phyloP scores from a whole-genome alignment of 2,329 filamentous ascomycete genomes.

The Apiospora hydei region DNA sequence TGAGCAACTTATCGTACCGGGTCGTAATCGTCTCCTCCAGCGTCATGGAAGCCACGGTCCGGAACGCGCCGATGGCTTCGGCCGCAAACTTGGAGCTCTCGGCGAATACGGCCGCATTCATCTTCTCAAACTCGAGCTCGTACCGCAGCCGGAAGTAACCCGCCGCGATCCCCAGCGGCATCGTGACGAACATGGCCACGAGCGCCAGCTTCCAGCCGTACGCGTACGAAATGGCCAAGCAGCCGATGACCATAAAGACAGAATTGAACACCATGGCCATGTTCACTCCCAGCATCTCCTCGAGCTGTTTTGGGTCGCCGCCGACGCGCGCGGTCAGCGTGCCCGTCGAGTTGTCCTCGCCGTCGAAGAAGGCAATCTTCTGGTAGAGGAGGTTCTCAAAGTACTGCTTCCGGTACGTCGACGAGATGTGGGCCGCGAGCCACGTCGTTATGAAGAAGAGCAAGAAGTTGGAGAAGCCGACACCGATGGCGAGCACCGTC shows the following conservation, averaged over 20 bases:
- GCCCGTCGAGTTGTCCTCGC: constrained; percentile 65
- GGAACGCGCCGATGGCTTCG: constrained; percentile 76
- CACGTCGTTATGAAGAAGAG: constrained; percentile 53
- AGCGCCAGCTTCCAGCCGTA: constrained; percentile 82
- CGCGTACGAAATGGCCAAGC: constrained; percentile 70
- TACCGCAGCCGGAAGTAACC: constrained; percentile 62
- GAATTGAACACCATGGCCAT: constrained; percentile 53
- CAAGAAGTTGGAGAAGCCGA: constrained; percentile 61
- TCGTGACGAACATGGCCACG: constrained; percentile 68
- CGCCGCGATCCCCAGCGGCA: constrained; percentile 56
- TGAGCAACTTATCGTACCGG: constrained; percentile 67
- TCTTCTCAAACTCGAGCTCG: constrained; percentile 72
- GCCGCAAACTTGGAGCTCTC: constrained; percentile 78
- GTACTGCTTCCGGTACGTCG: constrained; percentile 66
- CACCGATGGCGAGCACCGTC: constrained; percentile 61
- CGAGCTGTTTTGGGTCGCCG: constrained; percentile 64
- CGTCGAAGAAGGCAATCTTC: constrained; percentile 66
- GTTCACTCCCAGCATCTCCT: constrained; percentile 69
- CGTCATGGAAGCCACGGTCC: constrained; percentile 74
- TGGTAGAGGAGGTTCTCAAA: constrained; percentile 67
- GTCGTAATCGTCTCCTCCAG: constrained; percentile 71
- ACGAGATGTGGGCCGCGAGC: constrained; percentile 57
- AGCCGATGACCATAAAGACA: constrained; percentile 70
- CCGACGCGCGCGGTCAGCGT: constrained; percentile 64
- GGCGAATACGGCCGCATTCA: constrained; percentile 72